Evolutionary conservation across 1,139 yeast genomes (phyloP), one percentile per base, ranked within the genome.

Genomic region (Yamadazyma siamensis): DNA sequence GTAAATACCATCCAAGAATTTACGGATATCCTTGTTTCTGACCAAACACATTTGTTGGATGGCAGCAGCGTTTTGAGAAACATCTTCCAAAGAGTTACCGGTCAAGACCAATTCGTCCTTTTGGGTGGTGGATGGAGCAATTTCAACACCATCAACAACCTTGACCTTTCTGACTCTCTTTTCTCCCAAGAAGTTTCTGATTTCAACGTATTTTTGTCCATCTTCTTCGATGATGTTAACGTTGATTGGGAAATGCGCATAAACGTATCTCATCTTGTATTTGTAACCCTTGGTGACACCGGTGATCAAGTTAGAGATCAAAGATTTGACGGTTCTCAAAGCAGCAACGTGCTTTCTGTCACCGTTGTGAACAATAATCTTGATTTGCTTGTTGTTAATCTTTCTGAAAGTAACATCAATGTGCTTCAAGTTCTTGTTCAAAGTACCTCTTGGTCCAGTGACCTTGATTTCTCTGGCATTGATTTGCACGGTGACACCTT

Each of bases 301-400:
- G 51, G 86, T 86, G 75, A 91, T 72, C 80, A 91, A 71, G 87
- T 94, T 91, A 63, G 87, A 66, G 59, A 91, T 77, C 64, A 91
- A 76, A 52, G 97, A 86, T 77, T 88, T 88, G 71, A 91, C 97
- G 47, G 98, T 91, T 80, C 97, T 89, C 68, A 91, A 79, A 64
- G 96, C 87, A 66, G 99, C 99, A 69, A 91, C 97, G 76, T 91
- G 98, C 82, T 91, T 91, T 82, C 97, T 88, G 85, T 87, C 96
- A 76, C 98, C 98, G 68, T 89, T 87, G 84, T 86, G 94, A 50
- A 94, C 96, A 56, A 88, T 76, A 62, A 91, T 80, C 75, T 82
- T 84, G 72, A 94, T 75, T 56, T 79, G 80, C 48, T 64, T 72
- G 71, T 77, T 71, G 64, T 69, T 68, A 50, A 84, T 60, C 78